A percentile compares a stretch with the other conserved stretches of the same genome.
phyloP scores from a whole-genome alignment of 257 asterid genomes.

The Solanum etuberosum region DNA sequence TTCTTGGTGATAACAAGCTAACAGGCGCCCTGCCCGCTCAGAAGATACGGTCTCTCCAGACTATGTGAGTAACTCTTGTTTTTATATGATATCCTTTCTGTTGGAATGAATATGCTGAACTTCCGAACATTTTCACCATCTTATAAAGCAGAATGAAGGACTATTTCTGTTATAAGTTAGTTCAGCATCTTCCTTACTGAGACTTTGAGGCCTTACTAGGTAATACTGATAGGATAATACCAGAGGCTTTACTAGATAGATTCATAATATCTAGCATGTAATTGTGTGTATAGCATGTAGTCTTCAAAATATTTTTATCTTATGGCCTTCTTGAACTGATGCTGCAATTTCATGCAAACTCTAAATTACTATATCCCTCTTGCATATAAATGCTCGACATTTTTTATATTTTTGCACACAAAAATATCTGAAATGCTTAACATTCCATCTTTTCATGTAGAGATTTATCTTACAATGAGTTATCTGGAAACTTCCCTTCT shows the following conservation, averaged over 20 bases:
- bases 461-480: conserved; percentile 61
- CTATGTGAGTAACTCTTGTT: conserved; percentile 32
- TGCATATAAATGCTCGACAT: neutral
- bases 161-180: neutral
- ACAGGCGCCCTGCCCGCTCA: conserved; percentile 46
- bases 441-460: conserved; percentile 14
- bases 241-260: neutral
- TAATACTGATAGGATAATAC: neutral
- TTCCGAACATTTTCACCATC: neutral
- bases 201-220: neutral
- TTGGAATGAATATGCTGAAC: neutral
- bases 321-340: neutral
- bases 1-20: conserved; percentile 69
- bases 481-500: conserved; percentile 72
- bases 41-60: conserved; percentile 31
- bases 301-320: neutral
- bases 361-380: neutral
- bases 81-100: neutral
- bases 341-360: neutral
- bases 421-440: neutral
- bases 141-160: neutral
- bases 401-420: neutral
- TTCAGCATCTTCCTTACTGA: neutral
- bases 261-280: neutral
- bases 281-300: neutral